Evolutionary conservation across 1,284 basidiomycete genomes (phyloP), one percentile per base, ranked within the genome.

Genomic region (Cutaneotrichosporon sp.): DNA sequence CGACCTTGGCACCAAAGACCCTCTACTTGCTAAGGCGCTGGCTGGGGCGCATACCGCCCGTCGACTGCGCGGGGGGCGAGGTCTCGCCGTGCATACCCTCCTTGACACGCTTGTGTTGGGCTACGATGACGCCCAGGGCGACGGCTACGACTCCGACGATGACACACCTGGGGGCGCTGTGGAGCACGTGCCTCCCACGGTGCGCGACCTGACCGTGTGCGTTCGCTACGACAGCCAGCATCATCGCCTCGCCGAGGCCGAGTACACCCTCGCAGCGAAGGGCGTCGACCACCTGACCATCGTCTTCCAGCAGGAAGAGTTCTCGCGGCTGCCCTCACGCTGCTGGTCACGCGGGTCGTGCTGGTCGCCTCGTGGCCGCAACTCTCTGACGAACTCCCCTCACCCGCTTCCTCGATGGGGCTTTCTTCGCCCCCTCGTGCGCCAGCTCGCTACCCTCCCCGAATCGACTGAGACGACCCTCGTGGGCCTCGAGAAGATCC

Each of bases 401-500:
- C 31, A 24, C 2, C 26, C 44, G n/a, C 38, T 43, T 2, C 51
- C 51, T 2, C 45, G 31, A 3, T 46, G 46, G 31, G 51, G 51
- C n/a, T 47, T 52, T 32, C 46, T 52, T 12, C 41, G 17, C 9
- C 51, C 46, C 16, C 39, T 52, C 19, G 38, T 52, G 16, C 45
- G 46, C 32, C 45, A 52, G 27, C 51, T 52, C 11, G 51, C 31
- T 33, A 38, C 39, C 31, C 27, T 14, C 4, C 24, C n/a, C n/a
- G n/a, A n/a, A n/a, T n/a, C 4, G 3, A 20, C 22, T 22, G 22
- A 11, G 16, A 22, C 7, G 29, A 43, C 38, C 34, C 51, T 52
- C 19, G 51, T 47, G 14, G 51, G 45, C 33, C 46, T 52, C 20
- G 38, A 35, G 19, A 20, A 27, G 17, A 52, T 52, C 12, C 38